Evolutionary conservation across 495 filamentous ascomycete genomes (phyloP), one percentile per base, ranked within the genome.

Genomic region (Aspergillus asperescens): DNA sequence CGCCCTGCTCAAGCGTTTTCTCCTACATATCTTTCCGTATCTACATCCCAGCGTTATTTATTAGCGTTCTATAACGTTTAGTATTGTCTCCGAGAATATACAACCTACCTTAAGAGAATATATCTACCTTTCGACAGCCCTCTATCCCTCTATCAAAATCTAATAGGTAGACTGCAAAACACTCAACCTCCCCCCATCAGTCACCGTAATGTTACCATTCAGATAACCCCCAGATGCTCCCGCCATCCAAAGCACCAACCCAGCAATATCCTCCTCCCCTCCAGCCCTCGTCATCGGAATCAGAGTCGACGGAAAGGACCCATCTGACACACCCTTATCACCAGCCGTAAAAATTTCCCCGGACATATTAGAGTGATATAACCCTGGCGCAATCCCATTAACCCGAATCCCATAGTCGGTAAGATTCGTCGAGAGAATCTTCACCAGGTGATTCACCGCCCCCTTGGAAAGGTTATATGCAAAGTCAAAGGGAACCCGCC

Each of bases 381-480:
- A 29, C 16, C 85, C 86, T 24, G 86, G 84, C 7, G 81, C 79
- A 22, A 88, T 74, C n/a, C 77, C 75, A 69, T 88, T 88, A 7
- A 77, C 67, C 0, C 82, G 69, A 45, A 89, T 86, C 54, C 74
- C 62, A 66, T 82, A 86, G 18, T 74, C 69, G 13, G 71, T 73
- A 24, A 85, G 64, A 16, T 58, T 58, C 1, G 74, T 78, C 4
- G 79, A 71, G 31, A 87, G 56, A 55, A 77, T 69, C 73, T 87
- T 88, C 24, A 83, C 79, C 42, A 87, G 62, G 57, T 86, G 84
- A 19, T 72, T 83, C 10, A 76, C 73, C 0, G 81, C 81, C 9
- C 81, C 80, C 69, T 89, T 89, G 57, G 77, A 82, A 24, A 75
- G 62, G 6, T 77, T 80, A 55, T 88, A 89, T 9, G 83, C 78